These are phyloP conservation scores for Borealophlyctis nickersoniae DNA, from an alignment of 192 early-diverging fungal genomes.

Conservation along the genomic window DNA sequence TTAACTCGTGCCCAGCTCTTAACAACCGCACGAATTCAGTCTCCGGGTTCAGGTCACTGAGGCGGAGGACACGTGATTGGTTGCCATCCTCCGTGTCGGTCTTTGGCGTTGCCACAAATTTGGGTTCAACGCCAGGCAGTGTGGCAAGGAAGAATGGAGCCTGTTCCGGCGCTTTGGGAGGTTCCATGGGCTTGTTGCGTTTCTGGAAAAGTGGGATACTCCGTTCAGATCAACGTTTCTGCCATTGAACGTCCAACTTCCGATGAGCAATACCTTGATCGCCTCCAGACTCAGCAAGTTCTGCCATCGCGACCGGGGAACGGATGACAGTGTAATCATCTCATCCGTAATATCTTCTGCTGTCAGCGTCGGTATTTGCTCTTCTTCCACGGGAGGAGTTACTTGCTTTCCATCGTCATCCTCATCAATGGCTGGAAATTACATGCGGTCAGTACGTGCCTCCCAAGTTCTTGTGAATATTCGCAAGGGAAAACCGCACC, in stretches of 20 bases:
- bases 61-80: constrained; percentile 39
- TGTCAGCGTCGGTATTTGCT: neutral
- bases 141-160: constrained; percentile 95
- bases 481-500: constrained; percentile 33
- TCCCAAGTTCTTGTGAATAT: no score
- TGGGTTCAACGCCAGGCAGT: constrained; percentile 64
- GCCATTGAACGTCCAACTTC: no score
- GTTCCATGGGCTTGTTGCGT: constrained; percentile 84
- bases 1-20: constrained; percentile 41
- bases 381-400: constrained; percentile 11
- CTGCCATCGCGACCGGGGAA: constrained; percentile 87
- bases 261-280: constrained; percentile 83
- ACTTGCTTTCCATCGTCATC: constrained; percentile 17
- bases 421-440: neutral
- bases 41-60: constrained; percentile 51
- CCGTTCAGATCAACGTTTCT: no score
- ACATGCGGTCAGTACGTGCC: neutral
- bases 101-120: constrained; percentile 51
- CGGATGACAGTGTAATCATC: constrained; percentile 81
- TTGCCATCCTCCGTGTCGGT: constrained; percentile 31
- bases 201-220: constrained; percentile 40
- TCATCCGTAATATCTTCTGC: constrained; percentile 50
- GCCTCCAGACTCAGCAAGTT: constrained; percentile 82
- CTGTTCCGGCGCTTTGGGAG: constrained; percentile 84
- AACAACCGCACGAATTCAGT: constrained; percentile 63